Evolutionary conservation across 139 green algal genomes (phyloP).

Genomic region (Tetraselmis striata): DNA sequence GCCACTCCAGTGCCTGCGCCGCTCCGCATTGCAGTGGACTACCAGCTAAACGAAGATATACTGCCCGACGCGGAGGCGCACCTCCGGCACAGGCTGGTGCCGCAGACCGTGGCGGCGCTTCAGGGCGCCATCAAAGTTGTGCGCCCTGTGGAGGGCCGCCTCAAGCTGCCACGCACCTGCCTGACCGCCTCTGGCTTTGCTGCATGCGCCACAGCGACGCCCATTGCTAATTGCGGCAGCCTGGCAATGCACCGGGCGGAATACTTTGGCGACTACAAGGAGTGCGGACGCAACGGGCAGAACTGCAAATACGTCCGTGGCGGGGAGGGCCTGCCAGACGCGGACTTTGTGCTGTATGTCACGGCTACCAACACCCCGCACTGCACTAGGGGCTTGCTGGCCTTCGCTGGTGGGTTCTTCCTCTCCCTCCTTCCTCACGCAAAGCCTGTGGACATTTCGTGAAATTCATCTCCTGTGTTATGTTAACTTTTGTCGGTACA

Average conservation of each 20-base stretch:
- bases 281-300: background rate
- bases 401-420: background rate
- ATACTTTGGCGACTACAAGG: background rate
- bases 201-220: background rate
- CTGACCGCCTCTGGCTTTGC: background rate
- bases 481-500: no score
- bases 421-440: no score
- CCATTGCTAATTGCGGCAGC: background rate
- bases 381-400: background rate
- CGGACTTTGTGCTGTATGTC: background rate
- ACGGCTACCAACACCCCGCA: background rate
- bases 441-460: no score
- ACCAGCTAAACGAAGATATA: background rate
- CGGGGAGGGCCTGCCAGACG: background rate
- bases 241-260: background rate
- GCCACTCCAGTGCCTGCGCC: background rate
- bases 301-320: background rate
- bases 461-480: no score
- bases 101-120: background rate
- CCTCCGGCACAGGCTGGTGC: background rate
- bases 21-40: background rate
- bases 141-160: background rate
- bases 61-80: background rate
- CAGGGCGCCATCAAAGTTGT: background rate
- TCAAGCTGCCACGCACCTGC: background rate